These are phyloP conservation scores for Blastomyces parvus DNA, from an alignment of 2,329 filamentous ascomycete genomes.

Conservation along the genomic window DNA sequence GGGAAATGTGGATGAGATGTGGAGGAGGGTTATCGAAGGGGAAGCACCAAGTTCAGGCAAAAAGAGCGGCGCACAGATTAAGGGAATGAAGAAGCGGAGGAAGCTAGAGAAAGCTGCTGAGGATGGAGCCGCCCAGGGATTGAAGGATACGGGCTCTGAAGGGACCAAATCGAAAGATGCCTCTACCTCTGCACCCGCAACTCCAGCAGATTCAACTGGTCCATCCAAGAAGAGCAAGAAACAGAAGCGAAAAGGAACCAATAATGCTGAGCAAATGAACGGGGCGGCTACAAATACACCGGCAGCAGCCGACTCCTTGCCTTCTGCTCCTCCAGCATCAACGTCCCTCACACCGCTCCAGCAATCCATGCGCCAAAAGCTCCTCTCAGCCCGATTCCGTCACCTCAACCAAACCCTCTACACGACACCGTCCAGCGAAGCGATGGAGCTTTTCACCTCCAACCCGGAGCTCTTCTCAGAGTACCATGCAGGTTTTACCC, in stretches of 20 bases:
- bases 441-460: slow-evolving; percentile 70
- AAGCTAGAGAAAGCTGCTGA: slow-evolving; percentile 21
- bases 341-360: slow-evolving; percentile 81
- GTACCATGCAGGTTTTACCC: slow-evolving; percentile 92
- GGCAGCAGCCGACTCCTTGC: not conserved
- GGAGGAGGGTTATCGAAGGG: slow-evolving; percentile 66
- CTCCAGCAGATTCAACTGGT: not conserved
- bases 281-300: not conserved
- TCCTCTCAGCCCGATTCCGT: slow-evolving; percentile 89
- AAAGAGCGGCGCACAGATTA: slow-evolving; percentile 21
- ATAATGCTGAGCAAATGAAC: slow-evolving; percentile 25
- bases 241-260: slow-evolving; percentile 15
- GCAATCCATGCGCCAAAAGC: slow-evolving; percentile 86
- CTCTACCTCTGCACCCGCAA: not conserved
- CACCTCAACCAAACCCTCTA: slow-evolving; percentile 96
- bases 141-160: slow-evolving; percentile 3
- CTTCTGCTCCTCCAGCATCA: slow-evolving; percentile 34
- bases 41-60: slow-evolving; percentile 12
- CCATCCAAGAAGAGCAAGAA: slow-evolving; percentile 12
- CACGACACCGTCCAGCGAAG: slow-evolving; percentile 74
- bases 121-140: slow-evolving; percentile 20
- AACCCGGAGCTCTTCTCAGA: slow-evolving; percentile 91
- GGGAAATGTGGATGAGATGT: slow-evolving; percentile 67
- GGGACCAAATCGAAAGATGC: slow-evolving; percentile 15
- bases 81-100: slow-evolving; percentile 23